phyloP scores from a whole-genome alignment of 805 yeast genomes.

The Teunomyces pallodes region DNA sequence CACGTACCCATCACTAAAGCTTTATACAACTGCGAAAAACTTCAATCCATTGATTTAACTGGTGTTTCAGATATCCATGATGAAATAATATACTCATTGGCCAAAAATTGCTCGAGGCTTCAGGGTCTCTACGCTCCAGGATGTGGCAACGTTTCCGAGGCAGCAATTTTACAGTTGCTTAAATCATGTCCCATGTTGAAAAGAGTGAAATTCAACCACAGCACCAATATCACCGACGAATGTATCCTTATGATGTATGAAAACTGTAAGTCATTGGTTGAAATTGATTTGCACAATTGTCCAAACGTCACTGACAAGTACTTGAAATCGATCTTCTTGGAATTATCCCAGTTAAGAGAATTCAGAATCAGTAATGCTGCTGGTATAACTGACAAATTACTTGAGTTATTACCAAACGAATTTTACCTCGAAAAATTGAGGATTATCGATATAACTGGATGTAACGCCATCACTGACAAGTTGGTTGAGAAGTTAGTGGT shows the following conservation, averaged over 20 bases:
- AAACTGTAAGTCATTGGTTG: slow-evolving; percentile 80
- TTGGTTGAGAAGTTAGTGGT: slow-evolving; percentile 69
- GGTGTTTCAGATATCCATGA: slow-evolving; percentile 68
- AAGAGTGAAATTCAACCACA: slow-evolving; percentile 77
- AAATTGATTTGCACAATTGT: slow-evolving; percentile 84
- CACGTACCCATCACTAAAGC: slow-evolving; percentile 61
- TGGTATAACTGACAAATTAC: slow-evolving; percentile 65
- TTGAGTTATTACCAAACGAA: slow-evolving; percentile 50
- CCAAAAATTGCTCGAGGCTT: slow-evolving; percentile 66
- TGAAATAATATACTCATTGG: slow-evolving; percentile 64
- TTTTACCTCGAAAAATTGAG: slow-evolving; percentile 63
- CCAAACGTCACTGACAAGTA: slow-evolving; percentile 67
- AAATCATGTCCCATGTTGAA: slow-evolving; percentile 69
- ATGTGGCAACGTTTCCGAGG: slow-evolving; percentile 67
- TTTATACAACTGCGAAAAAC: slow-evolving; percentile 59
- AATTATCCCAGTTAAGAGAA: slow-evolving; percentile 74
- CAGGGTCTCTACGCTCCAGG: slow-evolving; percentile 92
- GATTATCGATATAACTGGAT: slow-evolving; percentile 80
- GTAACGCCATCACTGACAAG: slow-evolving; percentile 76
- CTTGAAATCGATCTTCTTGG: slow-evolving; percentile 53
- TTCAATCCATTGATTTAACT: slow-evolving; percentile 86
- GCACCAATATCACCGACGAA: slow-evolving; percentile 61
- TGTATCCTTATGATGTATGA: slow-evolving; percentile 58
- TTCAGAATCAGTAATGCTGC: slow-evolving; percentile 75
- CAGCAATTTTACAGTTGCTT: slow-evolving; percentile 58